Evolutionary conservation across 148 eudicot genomes (phyloP).

Genomic region (Amaranthus palmeri): DNA sequence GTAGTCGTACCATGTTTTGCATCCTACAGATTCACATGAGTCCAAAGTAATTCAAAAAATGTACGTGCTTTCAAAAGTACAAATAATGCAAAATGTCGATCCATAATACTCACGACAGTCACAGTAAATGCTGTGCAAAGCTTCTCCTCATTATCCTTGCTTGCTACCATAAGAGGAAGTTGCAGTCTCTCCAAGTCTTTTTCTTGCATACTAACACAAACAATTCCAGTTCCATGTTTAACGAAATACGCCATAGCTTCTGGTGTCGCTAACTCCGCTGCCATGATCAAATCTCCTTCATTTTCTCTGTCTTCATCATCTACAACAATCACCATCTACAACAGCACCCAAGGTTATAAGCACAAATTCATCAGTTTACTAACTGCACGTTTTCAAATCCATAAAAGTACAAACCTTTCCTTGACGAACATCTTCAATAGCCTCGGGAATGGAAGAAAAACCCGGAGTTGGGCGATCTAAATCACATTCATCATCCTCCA

Average conservation of each 20-base stretch:
- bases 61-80: not conserved
- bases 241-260: constrained; percentile 93
- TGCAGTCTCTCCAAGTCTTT: constrained; percentile 72
- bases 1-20: constrained; percentile 90
- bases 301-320: constrained; percentile 96
- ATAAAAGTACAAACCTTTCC: constrained; percentile 68
- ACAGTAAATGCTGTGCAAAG: constrained; percentile 83
- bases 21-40: constrained; percentile 44
- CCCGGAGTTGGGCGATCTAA: constrained; percentile 67
- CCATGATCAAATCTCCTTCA: constrained; percentile 93
- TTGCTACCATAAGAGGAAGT: constrained; percentile 79
- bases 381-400: not conserved
- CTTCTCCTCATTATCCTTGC: constrained; percentile 76
- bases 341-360: constrained; percentile 10
- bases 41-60: not conserved
- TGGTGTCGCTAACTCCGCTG: constrained; percentile 70
- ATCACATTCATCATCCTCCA: constrained; percentile 59
- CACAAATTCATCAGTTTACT: not conserved
- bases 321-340: constrained; percentile 85
- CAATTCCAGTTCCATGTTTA: constrained; percentile 90
- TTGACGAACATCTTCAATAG: constrained; percentile 84
- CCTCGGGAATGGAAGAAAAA: constrained; percentile 87
- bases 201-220: constrained; percentile 89
- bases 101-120: constrained; percentile 63
- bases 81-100: not conserved